Base-by-base conservation (phyloP, 805 yeast genomes). In the Candida maltosa region DNA sequence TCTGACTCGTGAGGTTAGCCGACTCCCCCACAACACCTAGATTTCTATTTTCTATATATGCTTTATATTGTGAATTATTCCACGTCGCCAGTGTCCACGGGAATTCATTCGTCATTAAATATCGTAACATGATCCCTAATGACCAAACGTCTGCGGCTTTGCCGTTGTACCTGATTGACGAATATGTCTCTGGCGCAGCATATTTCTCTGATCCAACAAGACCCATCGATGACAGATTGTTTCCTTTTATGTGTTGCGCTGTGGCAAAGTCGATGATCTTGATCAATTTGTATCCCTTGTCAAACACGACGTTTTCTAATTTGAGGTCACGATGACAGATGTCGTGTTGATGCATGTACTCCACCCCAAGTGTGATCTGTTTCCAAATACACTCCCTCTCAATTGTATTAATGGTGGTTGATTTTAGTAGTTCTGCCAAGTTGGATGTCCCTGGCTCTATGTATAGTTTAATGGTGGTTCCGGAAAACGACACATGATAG, bases 261-360 rank as follows among this genome's bases (percentile, higher is more conserved):
- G 69, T 58, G 6, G 55, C 62, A 37, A 63, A 62, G 40, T 75
- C 81, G 21, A 75, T 68, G 14, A 75, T 42, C 46, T 74, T 75
- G 27, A 73, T 43, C 2, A 37, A 31, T 0, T 62, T 62, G 11
- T 40, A 29, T 1, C 14, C 21, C 11, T 33, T 16, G 29, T 48
- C 58, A 15, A 73, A 32, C 22, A 73, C 61, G 31, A 74, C 44
- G 41, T 75, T 75, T 18, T 64, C 73, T 16, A 69, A 54, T 49
- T 75, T 75, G 34, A 75, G 46, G 51, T 75, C 81, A 26, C 80
- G 55, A 47, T 75, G 80, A 39, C 71, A 65, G 11, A 71, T 43
- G 16, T 53, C 51, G 2, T 35, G 31, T 7, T 18, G 22, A 40
- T 75, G 80, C 27, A 75, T 40, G 45, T 61, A 65, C 2, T 29